A percentile compares a stretch with the other conserved stretches of the same genome.
phyloP scores from a whole-genome alignment of 768 basidiomycete species.

The Macrolepiota dolichaula region DNA sequence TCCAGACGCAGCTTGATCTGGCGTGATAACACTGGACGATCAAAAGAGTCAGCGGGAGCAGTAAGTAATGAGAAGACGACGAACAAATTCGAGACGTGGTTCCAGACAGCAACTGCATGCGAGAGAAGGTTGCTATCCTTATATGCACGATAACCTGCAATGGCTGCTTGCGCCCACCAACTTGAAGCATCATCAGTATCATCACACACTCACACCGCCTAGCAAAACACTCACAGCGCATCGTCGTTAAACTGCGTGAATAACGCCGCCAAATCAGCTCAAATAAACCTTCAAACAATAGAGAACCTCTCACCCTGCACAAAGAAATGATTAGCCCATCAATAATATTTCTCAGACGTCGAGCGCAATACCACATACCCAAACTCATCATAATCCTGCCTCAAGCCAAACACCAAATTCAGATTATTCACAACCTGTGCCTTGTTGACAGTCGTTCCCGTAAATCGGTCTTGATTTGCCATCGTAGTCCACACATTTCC shows the following conservation, averaged over 20 bases:
- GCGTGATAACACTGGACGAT: conserved; percentile 36
- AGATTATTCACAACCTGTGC: conserved; percentile 34
- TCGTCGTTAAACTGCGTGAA: conserved; percentile 42
- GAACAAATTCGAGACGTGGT: conserved; percentile 43
- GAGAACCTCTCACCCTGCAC: conserved; percentile 16
- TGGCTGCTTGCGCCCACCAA: conserved; percentile 55
- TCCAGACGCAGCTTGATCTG: conserved; percentile 33
- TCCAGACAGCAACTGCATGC: conserved; percentile 47
- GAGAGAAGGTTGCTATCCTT: conserved; percentile 36
- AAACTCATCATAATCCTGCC: conserved; percentile 40
- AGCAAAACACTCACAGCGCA: conserved; percentile 31
- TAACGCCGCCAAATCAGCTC: background rate
- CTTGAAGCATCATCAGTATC: conserved; percentile 16
- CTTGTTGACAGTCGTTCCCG: conserved; percentile 34
- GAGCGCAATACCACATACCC: conserved; percentile 24
- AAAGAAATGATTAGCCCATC: background rate
- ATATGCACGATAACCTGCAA: conserved; percentile 48
- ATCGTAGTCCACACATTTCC: conserved; percentile 50
- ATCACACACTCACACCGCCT: background rate
- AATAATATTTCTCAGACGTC: background rate
- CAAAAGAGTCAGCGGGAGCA: background rate
- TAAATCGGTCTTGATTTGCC: conserved; percentile 42
- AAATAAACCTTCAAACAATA: background rate
- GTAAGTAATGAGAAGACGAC: conserved; percentile 14
- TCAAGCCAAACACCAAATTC: conserved; percentile 35